A percentile compares a stretch with the other conserved stretches of the same genome.
These are phyloP conservation scores for Sporothrix protearum DNA, from an alignment of 2,329 filamentous ascomycete genomes.

Conservation along the genomic window DNA sequence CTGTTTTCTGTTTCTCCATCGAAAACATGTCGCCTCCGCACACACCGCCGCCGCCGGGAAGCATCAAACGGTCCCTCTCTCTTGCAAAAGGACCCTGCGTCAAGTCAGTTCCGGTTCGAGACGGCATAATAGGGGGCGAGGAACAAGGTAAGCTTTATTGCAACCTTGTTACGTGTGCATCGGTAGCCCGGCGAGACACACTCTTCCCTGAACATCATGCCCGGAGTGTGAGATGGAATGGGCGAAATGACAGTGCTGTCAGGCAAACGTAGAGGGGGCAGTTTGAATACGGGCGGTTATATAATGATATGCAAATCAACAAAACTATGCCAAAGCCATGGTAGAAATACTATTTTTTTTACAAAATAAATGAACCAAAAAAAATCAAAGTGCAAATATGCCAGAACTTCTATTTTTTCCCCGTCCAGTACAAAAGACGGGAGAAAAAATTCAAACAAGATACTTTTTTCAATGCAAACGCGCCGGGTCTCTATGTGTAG, in stretches of 20 bases:
- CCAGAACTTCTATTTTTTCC: not conserved
- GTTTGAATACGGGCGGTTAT: not conserved
- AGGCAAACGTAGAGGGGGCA: not conserved
- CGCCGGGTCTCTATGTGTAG: not conserved
- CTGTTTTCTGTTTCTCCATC: slow-evolving; percentile 17
- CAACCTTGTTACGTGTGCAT: not conserved
- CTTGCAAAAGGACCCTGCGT: not conserved
- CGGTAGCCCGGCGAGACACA: not conserved
- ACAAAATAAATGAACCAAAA: not conserved
- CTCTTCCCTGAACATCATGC: not conserved
- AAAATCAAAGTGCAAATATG: not conserved
- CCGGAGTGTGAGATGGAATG: not conserved
- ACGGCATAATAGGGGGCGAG: not conserved
- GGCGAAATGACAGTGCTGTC: not conserved
- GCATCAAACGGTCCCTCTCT: not conserved
- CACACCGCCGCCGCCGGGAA: not conserved
- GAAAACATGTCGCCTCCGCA: slow-evolving; percentile 9
- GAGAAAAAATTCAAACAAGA: not conserved
- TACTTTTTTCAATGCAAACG: not conserved
- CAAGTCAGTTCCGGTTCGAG: not conserved
- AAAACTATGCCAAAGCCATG: slow-evolving; percentile 13
- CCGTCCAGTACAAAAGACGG: not conserved
- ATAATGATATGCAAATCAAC: not conserved
- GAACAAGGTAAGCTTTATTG: not conserved
- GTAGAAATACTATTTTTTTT: not conserved